Conservation (phyloP, 2,329 filamentous ascomycete species). For the Aspergillus aculeatinus region DNA sequence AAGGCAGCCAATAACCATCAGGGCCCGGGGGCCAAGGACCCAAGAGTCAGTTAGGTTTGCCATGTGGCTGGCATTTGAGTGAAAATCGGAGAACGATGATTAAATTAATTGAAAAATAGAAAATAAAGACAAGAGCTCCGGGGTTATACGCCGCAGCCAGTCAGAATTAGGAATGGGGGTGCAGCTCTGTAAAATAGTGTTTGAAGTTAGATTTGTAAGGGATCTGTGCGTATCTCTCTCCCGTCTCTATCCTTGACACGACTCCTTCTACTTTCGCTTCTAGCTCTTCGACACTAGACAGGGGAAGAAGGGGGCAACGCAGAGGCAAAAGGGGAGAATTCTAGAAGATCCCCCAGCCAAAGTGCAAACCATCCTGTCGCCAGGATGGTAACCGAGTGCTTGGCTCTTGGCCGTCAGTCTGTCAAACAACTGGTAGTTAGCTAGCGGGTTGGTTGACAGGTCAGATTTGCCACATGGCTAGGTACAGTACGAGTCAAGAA, state of each 20-base stretch:
- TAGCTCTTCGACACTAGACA: background rate
- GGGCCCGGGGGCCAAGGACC: background rate
- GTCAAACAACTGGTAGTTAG: background rate
- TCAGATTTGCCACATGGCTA: background rate
- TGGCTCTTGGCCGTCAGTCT: background rate
- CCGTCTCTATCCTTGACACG: background rate
- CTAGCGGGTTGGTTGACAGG: background rate
- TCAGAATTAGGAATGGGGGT: background rate
- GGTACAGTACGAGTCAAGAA: no score
- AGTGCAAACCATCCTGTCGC: background rate
- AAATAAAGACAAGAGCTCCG: background rate
- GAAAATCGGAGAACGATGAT: background rate
- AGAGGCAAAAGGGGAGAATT: no score
- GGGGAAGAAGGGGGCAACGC: background rate
- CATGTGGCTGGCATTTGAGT: constrained; percentile 16
- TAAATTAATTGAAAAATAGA: background rate
- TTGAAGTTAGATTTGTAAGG: background rate
- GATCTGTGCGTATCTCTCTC: background rate
- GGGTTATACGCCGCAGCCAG: background rate
- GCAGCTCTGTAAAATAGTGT: background rate
- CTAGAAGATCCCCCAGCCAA: no score
- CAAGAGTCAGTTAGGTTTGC: constrained; percentile 9
- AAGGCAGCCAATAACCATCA: background rate
- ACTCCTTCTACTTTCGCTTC: background rate
- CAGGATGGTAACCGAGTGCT: background rate